Conservation (phyloP, 331 rosid species). For the Cydonia oblonga region DNA sequence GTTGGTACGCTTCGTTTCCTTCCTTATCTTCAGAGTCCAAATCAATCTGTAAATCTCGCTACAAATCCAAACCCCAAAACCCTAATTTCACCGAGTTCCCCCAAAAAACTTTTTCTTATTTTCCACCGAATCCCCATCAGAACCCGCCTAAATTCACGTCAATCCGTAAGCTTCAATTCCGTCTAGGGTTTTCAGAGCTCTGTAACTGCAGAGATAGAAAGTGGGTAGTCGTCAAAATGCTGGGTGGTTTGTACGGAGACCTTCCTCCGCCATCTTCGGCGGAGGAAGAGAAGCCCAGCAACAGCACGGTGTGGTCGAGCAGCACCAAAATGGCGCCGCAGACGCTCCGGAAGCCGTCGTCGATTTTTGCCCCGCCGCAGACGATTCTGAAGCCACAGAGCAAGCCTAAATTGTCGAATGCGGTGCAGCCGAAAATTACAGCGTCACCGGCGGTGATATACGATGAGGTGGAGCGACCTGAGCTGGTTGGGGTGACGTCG, state of each 20-base stretch:
- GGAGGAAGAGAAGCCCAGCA: constrained; percentile 76
- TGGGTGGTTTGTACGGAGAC: constrained; percentile 94
- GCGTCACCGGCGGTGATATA: constrained; percentile 12
- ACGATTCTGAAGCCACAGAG: constrained; percentile 45
- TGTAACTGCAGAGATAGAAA: neutral
- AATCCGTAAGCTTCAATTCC: neutral
- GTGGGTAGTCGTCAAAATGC: constrained; percentile 29
- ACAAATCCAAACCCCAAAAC: neutral
- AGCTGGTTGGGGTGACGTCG: constrained; percentile 74
- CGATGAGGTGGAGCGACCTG: constrained; percentile 43
- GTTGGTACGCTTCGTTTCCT: neutral
- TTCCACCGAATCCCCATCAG: neutral
- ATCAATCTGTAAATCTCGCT: neutral
- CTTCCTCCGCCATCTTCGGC: constrained; percentile 95
- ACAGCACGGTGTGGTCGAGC: constrained; percentile 76
- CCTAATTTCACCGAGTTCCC: neutral
- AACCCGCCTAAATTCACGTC: neutral
- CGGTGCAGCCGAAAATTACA: constrained; percentile 12
- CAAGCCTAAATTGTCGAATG: constrained; percentile 37
- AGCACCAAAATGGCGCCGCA: constrained; percentile 97
- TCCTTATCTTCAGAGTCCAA: neutral
- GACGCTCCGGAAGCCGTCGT: constrained; percentile 70
- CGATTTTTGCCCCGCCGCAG: constrained; percentile 65
- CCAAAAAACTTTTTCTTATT: neutral
- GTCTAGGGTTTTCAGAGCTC: constrained; percentile 14